Evolutionary conservation across 2,329 filamentous ascomycete genomes (phyloP), one percentile per base, ranked within the genome.

Genomic region (Byssoonygena ceratinophila): DNA sequence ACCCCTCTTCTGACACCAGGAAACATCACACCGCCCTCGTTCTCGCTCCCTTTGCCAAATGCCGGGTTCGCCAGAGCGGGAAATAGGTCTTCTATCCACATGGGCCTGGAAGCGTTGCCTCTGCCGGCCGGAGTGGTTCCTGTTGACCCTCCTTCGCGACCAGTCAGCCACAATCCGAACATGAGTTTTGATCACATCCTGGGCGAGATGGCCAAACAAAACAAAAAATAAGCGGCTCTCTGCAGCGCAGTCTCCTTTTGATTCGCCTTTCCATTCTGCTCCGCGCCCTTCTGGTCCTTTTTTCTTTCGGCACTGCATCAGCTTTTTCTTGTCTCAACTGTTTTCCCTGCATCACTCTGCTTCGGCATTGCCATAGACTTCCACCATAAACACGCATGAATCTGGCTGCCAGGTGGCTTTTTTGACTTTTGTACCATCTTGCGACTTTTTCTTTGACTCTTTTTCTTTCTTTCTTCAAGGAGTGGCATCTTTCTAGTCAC

Each of bases 111-210:
- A 58, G 71, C 71, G 1, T 57, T 73, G 25, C 71, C 71, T 1
- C 56, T 73, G 14, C 71, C 71, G 0, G 65, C 67, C 0, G 70
- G 70, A 5, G 68, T 73, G 46, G 64, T 65, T 5, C 69, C 71
- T 8, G 63, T 70, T 36, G 67, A 71, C 27, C 66, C 68, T 14
- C 49, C 66, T 3, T 58, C 66, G 20, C 63, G 70, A n/a, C 66
- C 70, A 1, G 60, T 66, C 8, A 69, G 66, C 47, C 64, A 66
- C 20, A 74, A 75, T 55, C 73, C 73, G 8, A 70, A 70, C 48
- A 70, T 74, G 64, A 75, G 71, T 49, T 75, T 75, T 56, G 73
- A 74, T 55, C 68, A 72, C 47, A 75, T 75, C 51, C 59, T 75
- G 46, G 68, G 65, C 53, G 67, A 68, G 43, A 66, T 71, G 45